Conservation (phyloP, 345 rosid genomes). For the Mercurialis annua region DNA sequence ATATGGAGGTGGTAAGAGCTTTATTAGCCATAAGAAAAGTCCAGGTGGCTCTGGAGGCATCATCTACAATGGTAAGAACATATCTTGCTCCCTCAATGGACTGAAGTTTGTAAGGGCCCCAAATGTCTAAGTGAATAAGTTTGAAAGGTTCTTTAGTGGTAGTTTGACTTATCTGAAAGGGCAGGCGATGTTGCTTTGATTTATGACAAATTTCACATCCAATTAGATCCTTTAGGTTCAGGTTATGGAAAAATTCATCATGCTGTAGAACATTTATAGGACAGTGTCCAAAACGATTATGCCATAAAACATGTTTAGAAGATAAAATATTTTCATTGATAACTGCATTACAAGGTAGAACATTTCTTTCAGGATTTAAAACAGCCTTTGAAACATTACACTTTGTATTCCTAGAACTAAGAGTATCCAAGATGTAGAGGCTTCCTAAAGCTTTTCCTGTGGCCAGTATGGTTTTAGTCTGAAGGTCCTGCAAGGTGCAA, state of each 20-base stretch:
- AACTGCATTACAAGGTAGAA: background rate
- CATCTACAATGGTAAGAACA: background rate
- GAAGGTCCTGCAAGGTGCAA: background rate
- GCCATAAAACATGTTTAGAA: background rate
- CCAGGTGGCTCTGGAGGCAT: background rate
- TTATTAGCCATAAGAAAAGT: background rate
- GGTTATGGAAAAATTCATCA: background rate
- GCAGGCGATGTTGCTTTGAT: background rate
- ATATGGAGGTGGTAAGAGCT: background rate
- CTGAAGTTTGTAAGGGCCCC: background rate
- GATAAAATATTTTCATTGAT: background rate
- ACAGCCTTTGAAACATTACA: background rate
- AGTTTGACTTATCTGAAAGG: background rate
- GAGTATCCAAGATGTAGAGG: background rate
- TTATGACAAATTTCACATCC: background rate
- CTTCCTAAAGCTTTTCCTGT: background rate
- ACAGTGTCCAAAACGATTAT: background rate
- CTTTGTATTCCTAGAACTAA: background rate
- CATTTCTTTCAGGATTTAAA: background rate
- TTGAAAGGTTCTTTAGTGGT: background rate
- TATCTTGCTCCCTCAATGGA: background rate
- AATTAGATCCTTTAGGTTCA: background rate
- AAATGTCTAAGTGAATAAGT: background rate
- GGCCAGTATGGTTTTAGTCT: background rate
- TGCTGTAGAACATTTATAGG: background rate